Percentiles rank a stretch among this genome's conserved stretches.
Conservation (phyloP, 495 filamentous ascomycete genomes). For the Hamigera avellanea region DNA sequence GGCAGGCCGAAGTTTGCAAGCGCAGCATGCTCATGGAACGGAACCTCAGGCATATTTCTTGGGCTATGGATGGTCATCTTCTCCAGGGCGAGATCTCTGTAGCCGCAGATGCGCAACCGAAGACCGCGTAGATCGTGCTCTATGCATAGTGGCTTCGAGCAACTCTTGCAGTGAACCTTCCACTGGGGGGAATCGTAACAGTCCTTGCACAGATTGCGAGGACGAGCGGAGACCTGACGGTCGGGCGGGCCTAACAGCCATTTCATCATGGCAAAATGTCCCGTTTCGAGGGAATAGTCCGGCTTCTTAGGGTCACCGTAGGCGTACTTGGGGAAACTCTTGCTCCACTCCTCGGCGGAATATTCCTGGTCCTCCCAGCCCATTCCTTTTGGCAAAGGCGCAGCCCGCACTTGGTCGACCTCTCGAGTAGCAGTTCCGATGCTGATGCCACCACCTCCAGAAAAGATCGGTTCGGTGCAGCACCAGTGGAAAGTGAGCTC, state of each 20-base stretch:
- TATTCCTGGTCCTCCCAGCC: conserved; percentile 47
- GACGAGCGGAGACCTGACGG: conserved; percentile 37
- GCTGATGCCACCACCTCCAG: conserved; percentile 49
- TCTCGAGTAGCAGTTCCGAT: conserved; percentile 41
- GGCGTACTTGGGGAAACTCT: conserved; percentile 31
- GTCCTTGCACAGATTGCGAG: conserved; percentile 47
- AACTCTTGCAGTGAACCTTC: conserved; percentile 47
- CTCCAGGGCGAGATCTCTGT: conserved; percentile 43
- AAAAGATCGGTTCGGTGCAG: conserved; percentile 51
- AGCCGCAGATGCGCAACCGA: conserved; percentile 48
- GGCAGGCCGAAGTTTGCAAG: conserved; percentile 19
- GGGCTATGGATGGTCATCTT: conserved; percentile 29
- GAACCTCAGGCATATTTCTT: conserved; percentile 4
- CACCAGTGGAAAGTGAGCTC: conserved; percentile 47
- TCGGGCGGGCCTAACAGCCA: conserved; percentile 36
- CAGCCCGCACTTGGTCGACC: conserved; percentile 44
- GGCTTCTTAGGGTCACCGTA: conserved; percentile 31
- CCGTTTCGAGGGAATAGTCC: conserved; percentile 29
- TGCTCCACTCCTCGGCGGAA: conserved; percentile 32
- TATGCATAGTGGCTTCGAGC: conserved; percentile 46
- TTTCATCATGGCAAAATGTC: conserved; percentile 40
- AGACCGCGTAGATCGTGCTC: conserved; percentile 52
- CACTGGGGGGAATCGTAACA: conserved; percentile 47
- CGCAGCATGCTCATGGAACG: conserved; percentile 1
- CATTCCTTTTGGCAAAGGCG: conserved; percentile 40